Percentiles rank a stretch among this genome's conserved stretches.
These are phyloP conservation scores for Phytopythium kandeliae DNA, from an alignment of 352 stramenopile genomes.

Conservation along the genomic window DNA sequence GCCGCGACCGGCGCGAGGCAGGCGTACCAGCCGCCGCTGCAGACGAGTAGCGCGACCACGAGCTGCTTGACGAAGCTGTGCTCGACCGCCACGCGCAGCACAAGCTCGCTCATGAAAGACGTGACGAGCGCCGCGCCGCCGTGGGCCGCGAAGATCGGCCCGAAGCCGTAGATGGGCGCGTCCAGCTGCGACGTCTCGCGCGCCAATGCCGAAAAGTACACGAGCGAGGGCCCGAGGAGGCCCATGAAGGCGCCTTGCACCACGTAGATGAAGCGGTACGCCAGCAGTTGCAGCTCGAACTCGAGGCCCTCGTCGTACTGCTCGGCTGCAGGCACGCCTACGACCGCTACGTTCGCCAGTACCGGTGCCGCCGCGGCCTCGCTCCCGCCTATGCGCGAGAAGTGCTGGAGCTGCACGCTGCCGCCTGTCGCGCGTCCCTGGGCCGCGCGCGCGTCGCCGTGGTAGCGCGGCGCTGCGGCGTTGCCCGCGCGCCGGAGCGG, in stretches of 20 bases:
- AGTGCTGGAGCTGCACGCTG: neutral
- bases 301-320: conserved; percentile 32
- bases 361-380: neutral
- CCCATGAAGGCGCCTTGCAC: conserved; percentile 64
- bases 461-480: neutral
- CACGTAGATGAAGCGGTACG: conserved; percentile 64
- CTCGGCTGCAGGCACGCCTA: conserved; percentile 4
- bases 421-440: neutral
- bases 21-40: conserved; percentile 59
- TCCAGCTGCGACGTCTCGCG: conserved; percentile 24
- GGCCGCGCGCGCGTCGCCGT: neutral
- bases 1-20: conserved; percentile 54
- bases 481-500: neutral
- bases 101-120: conserved; percentile 76
- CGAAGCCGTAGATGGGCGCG: conserved; percentile 59
- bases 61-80: conserved; percentile 71
- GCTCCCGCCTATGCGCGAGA: neutral
- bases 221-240: conserved; percentile 51
- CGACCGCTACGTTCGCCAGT: neutral
- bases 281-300: conserved; percentile 56
- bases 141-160: conserved; percentile 68
- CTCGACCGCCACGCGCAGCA: conserved; percentile 61
- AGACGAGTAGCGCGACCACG: conserved; percentile 48
- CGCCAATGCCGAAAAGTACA: conserved; percentile 58
- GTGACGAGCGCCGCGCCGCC: conserved; percentile 64